Evolutionary conservation across 2,329 filamentous ascomycete species (phyloP), one percentile per base, ranked within the genome.

Genomic region (Fusarium algeriense): DNA sequence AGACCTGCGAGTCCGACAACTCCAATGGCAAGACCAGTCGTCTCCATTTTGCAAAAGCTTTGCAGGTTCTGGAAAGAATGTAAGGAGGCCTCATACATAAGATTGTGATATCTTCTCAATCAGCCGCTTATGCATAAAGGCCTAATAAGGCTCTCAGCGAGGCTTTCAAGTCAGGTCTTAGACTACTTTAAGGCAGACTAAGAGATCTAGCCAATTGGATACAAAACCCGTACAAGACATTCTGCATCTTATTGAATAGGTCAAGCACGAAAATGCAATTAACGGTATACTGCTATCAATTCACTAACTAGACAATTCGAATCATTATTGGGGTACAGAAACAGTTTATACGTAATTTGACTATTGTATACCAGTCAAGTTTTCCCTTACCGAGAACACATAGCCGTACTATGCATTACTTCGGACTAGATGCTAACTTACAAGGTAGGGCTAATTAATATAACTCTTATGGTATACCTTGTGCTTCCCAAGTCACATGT

Each of bases 1-100:
- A 78, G 20, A 1, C 60, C 60, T 4, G 60, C 60, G 3, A 63
- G 64, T 9, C 74, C 70, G 6, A 59, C 14, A 3, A 64, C 34
- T 11, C 62, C 62, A 38, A 65, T 20, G 0, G 40, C 44, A 1
- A 65, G 38, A 3, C 62, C 62, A 2, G 60, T 53, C 10, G 35
- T 45, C 30, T 65, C 62, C 62, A 65, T 65, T 12, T 23, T 8
- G 7, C 5, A 6, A 9, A 14, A 0, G 2, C 7, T 38, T 3
- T 6, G 4, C 2, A 2, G 0, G 3, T 7, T 14, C 1, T 23
- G 3, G 7, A 0, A 20, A 1, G 1, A 2, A 5, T 11, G 13
- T 5, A 15, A 10, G 30, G 17, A 15, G 17, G 43, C 19, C 30
- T 32, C 38, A 15, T 30, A 15, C 35, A 5, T 19, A 23, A 26